Evolutionary conservation across 352 stramenopile species (phyloP).

Genomic region (Peronospora destructor): DNA sequence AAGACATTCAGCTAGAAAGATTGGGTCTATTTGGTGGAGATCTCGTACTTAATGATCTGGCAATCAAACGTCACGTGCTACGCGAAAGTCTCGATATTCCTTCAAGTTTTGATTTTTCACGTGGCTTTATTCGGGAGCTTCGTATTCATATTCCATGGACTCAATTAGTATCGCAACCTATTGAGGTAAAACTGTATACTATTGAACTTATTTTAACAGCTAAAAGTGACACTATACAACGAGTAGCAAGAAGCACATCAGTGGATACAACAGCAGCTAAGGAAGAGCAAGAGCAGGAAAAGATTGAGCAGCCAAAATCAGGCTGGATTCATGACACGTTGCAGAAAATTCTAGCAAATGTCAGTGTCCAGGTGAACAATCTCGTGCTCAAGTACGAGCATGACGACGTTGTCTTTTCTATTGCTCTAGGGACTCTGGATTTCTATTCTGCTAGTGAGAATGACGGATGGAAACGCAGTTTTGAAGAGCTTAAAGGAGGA

Average conservation of each 20-base stretch:
- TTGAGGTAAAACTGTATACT: conserved; percentile 85
- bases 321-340: conserved; percentile 75
- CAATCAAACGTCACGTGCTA: conserved; percentile 85
- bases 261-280: conserved; percentile 1
- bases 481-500: conserved; percentile 50
- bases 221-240: conserved; percentile 26
- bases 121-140: conserved; percentile 82
- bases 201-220: conserved; percentile 83
- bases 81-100: conserved; percentile 82
- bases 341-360: conserved; percentile 75
- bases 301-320: conserved; percentile 76
- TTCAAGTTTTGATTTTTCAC: conserved; percentile 81
- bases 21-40: conserved; percentile 80
- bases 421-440: conserved; percentile 72
- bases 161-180: conserved; percentile 79
- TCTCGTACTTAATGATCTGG: conserved; percentile 82
- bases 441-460: conserved; percentile 65
- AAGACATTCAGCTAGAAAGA: conserved; percentile 82
- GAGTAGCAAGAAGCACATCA: neutral
- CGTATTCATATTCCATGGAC: conserved; percentile 87
- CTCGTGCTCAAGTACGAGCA: conserved; percentile 87
- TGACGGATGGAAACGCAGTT: conserved; percentile 52
- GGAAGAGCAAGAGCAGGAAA: conserved; percentile 25
- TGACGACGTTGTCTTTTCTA: conserved; percentile 78
- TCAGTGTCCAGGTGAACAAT: conserved; percentile 83